Conservation (phyloP, 2,329 filamentous ascomycete species). For the Exserohilum turcica region DNA sequence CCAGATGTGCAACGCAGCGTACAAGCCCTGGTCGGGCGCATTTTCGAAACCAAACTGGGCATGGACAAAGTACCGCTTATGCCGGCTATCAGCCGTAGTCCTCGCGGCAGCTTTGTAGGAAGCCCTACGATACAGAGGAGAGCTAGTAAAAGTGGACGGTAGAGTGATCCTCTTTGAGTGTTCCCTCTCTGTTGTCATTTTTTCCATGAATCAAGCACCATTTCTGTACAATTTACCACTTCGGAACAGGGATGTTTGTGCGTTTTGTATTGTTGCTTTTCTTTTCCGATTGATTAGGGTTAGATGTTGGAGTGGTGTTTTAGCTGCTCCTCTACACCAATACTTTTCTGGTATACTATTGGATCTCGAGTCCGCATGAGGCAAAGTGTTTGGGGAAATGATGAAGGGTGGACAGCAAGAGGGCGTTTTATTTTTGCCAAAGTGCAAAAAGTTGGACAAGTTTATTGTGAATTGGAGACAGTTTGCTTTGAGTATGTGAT, state of each 20-base stretch:
- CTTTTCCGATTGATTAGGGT: too few relatives aligned
- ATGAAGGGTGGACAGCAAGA: too few relatives aligned
- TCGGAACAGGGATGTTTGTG: neutral
- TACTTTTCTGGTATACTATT: too few relatives aligned
- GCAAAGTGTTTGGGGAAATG: too few relatives aligned
- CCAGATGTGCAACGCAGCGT: slow-evolving; percentile 78
- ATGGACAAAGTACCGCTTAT: slow-evolving; percentile 32
- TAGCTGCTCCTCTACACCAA: too few relatives aligned
- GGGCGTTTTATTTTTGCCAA: too few relatives aligned
- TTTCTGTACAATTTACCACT: neutral
- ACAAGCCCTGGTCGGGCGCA: slow-evolving; percentile 75
- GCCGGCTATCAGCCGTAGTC: slow-evolving; percentile 26
- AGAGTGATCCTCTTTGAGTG: neutral
- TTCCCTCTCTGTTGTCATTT: neutral
- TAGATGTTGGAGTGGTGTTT: too few relatives aligned
- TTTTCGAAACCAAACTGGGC: slow-evolving; percentile 67
- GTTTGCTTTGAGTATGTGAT: too few relatives aligned
- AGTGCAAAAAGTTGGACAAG: too few relatives aligned
- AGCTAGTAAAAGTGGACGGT: slow-evolving; percentile 15
- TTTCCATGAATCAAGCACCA: neutral
- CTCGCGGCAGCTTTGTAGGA: slow-evolving; percentile 27
- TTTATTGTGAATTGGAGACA: too few relatives aligned
- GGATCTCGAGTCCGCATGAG: too few relatives aligned
- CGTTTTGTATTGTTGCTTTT: too few relatives aligned
- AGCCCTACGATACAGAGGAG: slow-evolving; percentile 25